Percentiles rank a stretch among this genome's conserved stretches.
Evolutionary conservation across 352 stramenopile genomes (phyloP).

Genomic region (Phytopythium montanum): DNA sequence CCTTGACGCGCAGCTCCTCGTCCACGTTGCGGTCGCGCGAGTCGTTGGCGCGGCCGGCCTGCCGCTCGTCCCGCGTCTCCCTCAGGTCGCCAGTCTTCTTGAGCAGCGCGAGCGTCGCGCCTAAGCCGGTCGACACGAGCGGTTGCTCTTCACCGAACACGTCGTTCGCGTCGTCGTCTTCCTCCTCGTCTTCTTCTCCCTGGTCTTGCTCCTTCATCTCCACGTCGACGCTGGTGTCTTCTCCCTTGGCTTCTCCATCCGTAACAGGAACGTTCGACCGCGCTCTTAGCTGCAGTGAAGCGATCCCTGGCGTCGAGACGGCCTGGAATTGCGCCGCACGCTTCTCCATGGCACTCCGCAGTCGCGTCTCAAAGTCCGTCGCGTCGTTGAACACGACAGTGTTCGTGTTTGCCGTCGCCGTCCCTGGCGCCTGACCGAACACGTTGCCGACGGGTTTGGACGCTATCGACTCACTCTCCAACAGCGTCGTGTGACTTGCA

Average conservation of each 20-base stretch:
- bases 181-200: constrained; percentile 28
- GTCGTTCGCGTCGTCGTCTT: constrained; percentile 49
- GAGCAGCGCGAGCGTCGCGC: constrained; percentile 90
- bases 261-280: constrained; percentile 2
- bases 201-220: constrained; percentile 24
- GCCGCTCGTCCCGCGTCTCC: constrained; percentile 83
- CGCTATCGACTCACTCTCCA: constrained; percentile 8
- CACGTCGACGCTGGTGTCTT: constrained; percentile 9
- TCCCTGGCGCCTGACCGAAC: constrained; percentile 42
- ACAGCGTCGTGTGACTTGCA: constrained; percentile 12
- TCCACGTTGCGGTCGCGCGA: constrained; percentile 91
- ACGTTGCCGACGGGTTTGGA: constrained; percentile 23
- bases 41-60: constrained; percentile 94
- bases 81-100: constrained; percentile 92
- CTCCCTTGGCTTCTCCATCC: constrained; percentile 36
- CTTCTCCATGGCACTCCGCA: constrained; percentile 77
- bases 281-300: not conserved
- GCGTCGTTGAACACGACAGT: constrained; percentile 81
- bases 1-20: constrained; percentile 79
- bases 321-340: constrained; percentile 51
- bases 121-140: constrained; percentile 84
- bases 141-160: constrained; percentile 84
- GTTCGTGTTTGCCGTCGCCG: constrained; percentile 25
- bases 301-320: constrained; percentile 7
- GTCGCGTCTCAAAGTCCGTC: constrained; percentile 75